Evolutionary conservation across 2,329 filamentous ascomycete species (phyloP).

Genomic region (Claviceps africana): DNA sequence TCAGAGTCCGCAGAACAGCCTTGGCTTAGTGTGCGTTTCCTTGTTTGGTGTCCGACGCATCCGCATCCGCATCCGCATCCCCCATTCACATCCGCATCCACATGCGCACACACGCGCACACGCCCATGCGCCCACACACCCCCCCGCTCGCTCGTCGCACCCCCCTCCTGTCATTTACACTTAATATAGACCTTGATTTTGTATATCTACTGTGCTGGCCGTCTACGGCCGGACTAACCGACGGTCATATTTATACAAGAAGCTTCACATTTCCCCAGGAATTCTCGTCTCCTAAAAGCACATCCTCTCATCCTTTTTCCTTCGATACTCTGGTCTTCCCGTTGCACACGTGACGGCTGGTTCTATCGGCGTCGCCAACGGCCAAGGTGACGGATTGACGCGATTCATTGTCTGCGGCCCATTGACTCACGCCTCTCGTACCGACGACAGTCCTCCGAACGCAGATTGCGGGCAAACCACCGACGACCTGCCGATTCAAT

Average conservation of each 20-base stretch:
- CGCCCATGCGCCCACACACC: neutral
- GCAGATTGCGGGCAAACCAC: neutral
- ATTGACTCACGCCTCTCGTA: neutral
- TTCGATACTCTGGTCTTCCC: neutral
- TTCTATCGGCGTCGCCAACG: neutral
- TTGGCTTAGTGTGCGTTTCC: neutral
- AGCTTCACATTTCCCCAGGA: constrained; percentile 1
- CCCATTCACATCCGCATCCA: neutral
- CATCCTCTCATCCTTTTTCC: neutral
- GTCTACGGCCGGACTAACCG: neutral
- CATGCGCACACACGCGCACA: neutral
- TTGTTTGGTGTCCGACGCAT: constrained; percentile 4
- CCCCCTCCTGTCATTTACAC: neutral
- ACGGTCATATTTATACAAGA: constrained; percentile 1
- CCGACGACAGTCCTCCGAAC: neutral
- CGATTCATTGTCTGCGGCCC: neutral
- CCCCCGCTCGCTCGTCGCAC: neutral
- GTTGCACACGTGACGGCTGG: too few relatives aligned
- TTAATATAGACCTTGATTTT: constrained; percentile 1
- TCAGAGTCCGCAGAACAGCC: neutral
- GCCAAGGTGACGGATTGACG: neutral
- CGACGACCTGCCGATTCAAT: neutral
- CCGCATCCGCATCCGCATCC: constrained; percentile 1
- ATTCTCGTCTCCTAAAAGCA: neutral
- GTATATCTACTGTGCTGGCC: neutral